A percentile compares a stretch with the other conserved stretches of the same genome.
phyloP scores from a whole-genome alignment of 2,329 filamentous ascomycete species.

The Aureobasidium namibiae region DNA sequence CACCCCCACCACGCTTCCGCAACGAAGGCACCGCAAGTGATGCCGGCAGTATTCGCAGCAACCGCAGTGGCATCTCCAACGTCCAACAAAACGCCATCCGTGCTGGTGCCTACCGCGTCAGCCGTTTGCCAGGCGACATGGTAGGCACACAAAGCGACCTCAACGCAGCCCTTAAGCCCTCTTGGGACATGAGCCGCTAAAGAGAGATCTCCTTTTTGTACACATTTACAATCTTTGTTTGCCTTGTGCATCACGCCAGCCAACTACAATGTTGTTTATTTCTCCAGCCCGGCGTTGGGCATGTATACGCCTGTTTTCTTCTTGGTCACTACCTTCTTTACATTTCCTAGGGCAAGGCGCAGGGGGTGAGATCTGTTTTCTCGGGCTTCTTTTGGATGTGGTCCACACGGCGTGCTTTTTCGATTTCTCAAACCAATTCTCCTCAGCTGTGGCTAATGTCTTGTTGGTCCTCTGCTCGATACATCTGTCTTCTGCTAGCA shows the following conservation, averaged over 20 bases:
- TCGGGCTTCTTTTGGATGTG: background rate
- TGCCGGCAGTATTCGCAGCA: constrained; percentile 52
- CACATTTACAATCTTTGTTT: background rate
- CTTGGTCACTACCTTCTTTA: background rate
- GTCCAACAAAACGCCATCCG: constrained; percentile 64
- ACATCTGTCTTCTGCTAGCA: background rate
- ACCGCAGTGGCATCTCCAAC: constrained; percentile 68
- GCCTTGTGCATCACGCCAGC: background rate
- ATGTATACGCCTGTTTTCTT: background rate
- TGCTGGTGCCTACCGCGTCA: constrained; percentile 76
- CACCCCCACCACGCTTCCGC: constrained; percentile 66
- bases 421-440: background rate
- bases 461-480: background rate
- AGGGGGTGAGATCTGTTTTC: background rate
- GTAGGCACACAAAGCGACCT: constrained; percentile 70
- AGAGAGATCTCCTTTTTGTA: background rate
- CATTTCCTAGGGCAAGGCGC: background rate
- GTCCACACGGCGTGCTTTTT: background rate
- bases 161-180: constrained; percentile 48
- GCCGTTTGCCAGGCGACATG: constrained; percentile 70
- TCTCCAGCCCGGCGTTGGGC: constrained; percentile 1
- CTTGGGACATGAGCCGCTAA: constrained; percentile 39
- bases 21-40: constrained; percentile 45
- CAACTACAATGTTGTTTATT: constrained; percentile 3
- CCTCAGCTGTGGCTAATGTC: background rate